Evolutionary conservation across 768 basidiomycete genomes (phyloP).

Genomic region (Stropharia rugosoannulata): DNA sequence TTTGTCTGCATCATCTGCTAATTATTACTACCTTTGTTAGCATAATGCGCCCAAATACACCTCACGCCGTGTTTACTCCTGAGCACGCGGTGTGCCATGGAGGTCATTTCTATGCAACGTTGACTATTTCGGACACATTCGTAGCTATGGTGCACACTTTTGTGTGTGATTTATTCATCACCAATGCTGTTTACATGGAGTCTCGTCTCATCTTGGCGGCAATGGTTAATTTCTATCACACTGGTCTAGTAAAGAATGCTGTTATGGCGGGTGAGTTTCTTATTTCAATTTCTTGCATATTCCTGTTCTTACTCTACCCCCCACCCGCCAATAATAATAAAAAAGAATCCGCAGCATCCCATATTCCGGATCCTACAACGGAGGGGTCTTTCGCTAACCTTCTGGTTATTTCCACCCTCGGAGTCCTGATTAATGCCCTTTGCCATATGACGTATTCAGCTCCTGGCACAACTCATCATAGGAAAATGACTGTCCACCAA

Average conservation of each 20-base stretch:
- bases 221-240: not conserved
- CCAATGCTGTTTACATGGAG: not conserved
- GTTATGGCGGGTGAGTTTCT: not conserved
- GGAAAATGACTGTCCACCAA: no score
- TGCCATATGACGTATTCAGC: not conserved
- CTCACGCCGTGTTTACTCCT: conserved; percentile 2
- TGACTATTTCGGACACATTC: not conserved
- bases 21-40: no score
- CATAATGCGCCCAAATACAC: conserved; percentile 9
- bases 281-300: not conserved
- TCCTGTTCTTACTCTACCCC: not conserved
- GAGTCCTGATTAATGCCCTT: not conserved
- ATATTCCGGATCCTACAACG: not conserved
- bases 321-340: no score
- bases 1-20: not conserved
- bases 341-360: not conserved
- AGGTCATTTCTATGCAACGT: conserved; percentile 3
- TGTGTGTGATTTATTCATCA: not conserved
- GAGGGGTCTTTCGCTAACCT: not conserved
- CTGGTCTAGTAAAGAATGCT: not conserved
- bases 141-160: not conserved
- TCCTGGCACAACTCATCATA: no score
- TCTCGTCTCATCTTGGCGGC: not conserved
- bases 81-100: not conserved
- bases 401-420: not conserved